Base-by-base conservation (phyloP, 768 basidiomycete genomes). In the Paxillus ammoniavirescens region DNA sequence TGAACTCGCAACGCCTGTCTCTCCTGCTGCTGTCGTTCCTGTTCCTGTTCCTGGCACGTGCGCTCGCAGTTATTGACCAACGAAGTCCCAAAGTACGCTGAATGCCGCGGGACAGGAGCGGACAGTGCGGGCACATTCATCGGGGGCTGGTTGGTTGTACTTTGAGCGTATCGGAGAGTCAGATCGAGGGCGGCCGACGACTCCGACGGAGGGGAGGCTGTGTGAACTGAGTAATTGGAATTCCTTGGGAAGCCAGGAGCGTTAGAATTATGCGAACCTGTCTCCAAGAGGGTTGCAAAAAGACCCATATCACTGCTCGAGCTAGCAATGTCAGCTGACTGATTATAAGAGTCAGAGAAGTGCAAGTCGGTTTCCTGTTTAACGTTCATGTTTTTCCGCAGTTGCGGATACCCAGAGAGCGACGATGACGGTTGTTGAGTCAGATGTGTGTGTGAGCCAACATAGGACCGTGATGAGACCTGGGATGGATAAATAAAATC, bases 31-130 rank as follows among this genome's bases (percentile, higher is more conserved):
- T 46, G 66, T 10, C 59, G 70, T 70, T 70, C 70, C 9, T 60
- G 70, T 72, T 70, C 70, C 66, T 70, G 69, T 68, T 72, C 68
- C 70, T 70, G 68, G 50, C 70, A 70, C 64, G 69, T 72, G 66
- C 69, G 68, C 53, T 70, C 68, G 59, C 69, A 70, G 56, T 59
- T 62, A 58, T 55, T 59, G 60, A 70, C 58, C 9, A 70, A 52
- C 36, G 68, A 72, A 3, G 66, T 37, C 23, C 50, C 68, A 59
- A 65, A 67, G 56, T 70, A 70, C 0, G 65, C 50, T 37, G 68
- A 68, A 60, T 70, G 69, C 47, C 69, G 64, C 18, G 69, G 70
- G 52, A 70, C 63, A 52, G 69, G 69, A 42, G 69, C 69, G 23
- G 69, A 64, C 18, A 72, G 42, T 18, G 59, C 55, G 2, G 69